Percentiles rank a stretch among this genome's conserved stretches.
Evolutionary conservation across 257 asterid genomes (phyloP).

Genomic region (Petunia axillaris): DNA sequence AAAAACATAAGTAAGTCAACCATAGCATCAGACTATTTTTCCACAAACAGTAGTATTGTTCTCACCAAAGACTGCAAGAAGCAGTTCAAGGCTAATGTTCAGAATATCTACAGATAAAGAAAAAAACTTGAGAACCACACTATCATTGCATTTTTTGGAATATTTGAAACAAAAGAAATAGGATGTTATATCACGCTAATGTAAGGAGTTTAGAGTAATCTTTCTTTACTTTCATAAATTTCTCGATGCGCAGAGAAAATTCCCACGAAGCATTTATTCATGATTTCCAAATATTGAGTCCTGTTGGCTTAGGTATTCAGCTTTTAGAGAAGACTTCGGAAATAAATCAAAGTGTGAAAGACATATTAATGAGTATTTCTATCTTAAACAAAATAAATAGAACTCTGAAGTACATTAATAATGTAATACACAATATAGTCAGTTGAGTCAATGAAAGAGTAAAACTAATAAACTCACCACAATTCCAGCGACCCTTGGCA

Average conservation of each 20-base stretch:
- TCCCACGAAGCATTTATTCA: not conserved
- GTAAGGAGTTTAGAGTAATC: no score
- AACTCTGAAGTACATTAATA: slow-evolving; percentile 3
- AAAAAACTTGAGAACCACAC: slow-evolving; percentile 5
- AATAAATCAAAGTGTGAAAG: not conserved
- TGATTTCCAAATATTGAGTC: slow-evolving; percentile 11
- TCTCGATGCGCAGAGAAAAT: no score
- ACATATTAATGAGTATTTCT: not conserved
- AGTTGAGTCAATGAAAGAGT: slow-evolving; percentile 12
- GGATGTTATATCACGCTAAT: slow-evolving; percentile 3
- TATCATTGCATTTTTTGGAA: not conserved
- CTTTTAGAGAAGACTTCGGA: not conserved
- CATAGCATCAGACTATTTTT: slow-evolving; percentile 11
- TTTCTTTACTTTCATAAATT: no score
- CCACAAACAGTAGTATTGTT: not conserved
- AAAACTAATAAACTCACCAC: slow-evolving; percentile 58
- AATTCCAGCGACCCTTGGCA: slow-evolving; percentile 94
- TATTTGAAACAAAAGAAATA: slow-evolving; percentile 5
- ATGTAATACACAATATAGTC: slow-evolving; percentile 9
- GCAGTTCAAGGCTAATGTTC: not conserved
- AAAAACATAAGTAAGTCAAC: not conserved
- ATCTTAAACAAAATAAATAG: slow-evolving; percentile 1
- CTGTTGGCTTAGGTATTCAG: not conserved
- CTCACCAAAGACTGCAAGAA: not conserved
- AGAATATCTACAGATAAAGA: not conserved